These are phyloP conservation scores for Russula brevipes DNA, from an alignment of 768 basidiomycete genomes.

Conservation along the genomic window DNA sequence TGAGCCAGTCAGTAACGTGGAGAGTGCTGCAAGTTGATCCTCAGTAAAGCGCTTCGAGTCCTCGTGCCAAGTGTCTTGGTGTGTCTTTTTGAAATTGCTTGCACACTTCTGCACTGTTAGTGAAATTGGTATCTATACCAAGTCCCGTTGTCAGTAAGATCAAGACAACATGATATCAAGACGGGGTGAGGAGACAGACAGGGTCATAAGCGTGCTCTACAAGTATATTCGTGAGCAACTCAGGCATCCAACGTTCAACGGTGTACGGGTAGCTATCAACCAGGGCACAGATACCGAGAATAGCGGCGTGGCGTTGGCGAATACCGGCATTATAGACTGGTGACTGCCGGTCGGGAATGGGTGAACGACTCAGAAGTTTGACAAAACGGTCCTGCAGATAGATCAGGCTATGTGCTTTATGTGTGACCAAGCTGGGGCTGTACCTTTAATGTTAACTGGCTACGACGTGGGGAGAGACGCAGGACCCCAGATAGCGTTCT, in stretches of 20 bases:
- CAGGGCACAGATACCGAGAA: conserved; percentile 89
- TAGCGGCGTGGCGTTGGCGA: conserved; percentile 81
- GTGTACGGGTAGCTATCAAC: conserved; percentile 95
- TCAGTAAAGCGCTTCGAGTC: conserved; percentile 83
- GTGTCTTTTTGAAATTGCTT: conserved; percentile 73
- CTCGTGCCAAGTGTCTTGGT: conserved; percentile 87
- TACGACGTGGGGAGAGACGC: conserved; percentile 72
- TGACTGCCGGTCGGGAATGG: conserved; percentile 60
- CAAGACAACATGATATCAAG: not conserved
- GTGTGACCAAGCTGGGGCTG: conserved; percentile 23
- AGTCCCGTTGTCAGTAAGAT: conserved; percentile 18
- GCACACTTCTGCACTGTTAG: conserved; percentile 79
- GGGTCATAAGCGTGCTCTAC: conserved; percentile 86
- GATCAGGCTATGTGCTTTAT: conserved; percentile 30
- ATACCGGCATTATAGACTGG: conserved; percentile 64
- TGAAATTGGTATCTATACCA: conserved; percentile 66
- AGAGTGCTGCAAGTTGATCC: conserved; percentile 76
- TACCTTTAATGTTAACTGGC: conserved; percentile 68
- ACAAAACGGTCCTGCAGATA: conserved; percentile 65
- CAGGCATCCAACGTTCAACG: conserved; percentile 91
- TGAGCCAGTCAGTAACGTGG: conserved; percentile 80
- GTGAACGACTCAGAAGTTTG: conserved; percentile 61
- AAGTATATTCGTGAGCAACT: conserved; percentile 69
- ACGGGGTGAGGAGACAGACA: conserved; percentile 31
- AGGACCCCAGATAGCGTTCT: conserved; percentile 81